Evolutionary conservation across 2,329 filamentous ascomycete species (phyloP).

Genomic region (Beauveria pseudobassiana): DNA sequence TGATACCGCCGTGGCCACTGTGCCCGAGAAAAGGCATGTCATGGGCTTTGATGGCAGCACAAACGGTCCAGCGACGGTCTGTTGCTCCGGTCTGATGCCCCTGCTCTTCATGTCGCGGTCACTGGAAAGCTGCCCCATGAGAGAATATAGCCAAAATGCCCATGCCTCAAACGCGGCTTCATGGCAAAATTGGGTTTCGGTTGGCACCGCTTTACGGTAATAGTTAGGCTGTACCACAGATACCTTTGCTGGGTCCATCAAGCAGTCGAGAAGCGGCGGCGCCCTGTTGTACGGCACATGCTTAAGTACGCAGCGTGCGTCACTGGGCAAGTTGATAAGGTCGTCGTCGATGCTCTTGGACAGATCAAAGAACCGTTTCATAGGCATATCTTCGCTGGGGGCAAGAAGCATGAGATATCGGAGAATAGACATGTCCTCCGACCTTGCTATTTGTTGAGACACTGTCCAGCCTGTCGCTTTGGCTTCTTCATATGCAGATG

Average conservation of each 20-base stretch:
- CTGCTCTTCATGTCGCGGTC: constrained; percentile 26
- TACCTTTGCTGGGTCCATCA: constrained; percentile 26
- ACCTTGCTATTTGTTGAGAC: constrained; percentile 17
- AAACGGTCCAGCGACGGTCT: constrained; percentile 28
- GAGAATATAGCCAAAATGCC: constrained; percentile 35
- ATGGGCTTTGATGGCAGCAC: constrained; percentile 32
- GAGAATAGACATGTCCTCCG: constrained; percentile 25
- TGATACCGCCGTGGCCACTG: constrained; percentile 26
- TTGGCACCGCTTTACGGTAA: constrained; percentile 22
- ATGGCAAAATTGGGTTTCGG: constrained; percentile 25
- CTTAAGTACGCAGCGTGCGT: constrained; percentile 25
- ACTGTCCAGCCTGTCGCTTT: constrained; percentile 27
- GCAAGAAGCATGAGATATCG: constrained; percentile 29
- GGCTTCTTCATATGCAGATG: constrained; percentile 17
- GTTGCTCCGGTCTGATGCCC: constrained; percentile 17
- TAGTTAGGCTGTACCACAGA: constrained; percentile 20
- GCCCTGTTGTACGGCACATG: constrained; percentile 24
- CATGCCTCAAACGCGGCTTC: constrained; percentile 30
- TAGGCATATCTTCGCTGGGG: constrained; percentile 20
- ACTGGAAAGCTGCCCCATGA: constrained; percentile 30
- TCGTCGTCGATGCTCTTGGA: constrained; percentile 28
- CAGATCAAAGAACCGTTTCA: constrained; percentile 19
- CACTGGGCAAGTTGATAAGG: constrained; percentile 25
- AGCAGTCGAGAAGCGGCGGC: constrained; percentile 26
- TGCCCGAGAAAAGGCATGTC: constrained; percentile 31